Percentiles rank a stretch among this genome's conserved stretches.
Evolutionary conservation across 2,329 filamentous ascomycete genomes (phyloP).

Genomic region (Penicillium thymicola): DNA sequence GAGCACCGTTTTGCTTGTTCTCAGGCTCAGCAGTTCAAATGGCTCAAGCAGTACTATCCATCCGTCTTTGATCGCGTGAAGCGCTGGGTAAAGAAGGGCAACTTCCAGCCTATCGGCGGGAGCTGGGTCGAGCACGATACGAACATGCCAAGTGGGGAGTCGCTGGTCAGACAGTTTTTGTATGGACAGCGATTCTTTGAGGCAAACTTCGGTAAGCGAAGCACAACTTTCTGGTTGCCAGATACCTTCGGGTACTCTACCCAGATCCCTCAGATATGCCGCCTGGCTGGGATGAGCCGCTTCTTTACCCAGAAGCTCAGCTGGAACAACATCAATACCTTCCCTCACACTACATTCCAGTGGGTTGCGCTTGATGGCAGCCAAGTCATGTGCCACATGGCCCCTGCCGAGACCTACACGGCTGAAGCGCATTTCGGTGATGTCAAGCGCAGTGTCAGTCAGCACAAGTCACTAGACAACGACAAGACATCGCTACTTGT

Average conservation of each 20-base stretch:
- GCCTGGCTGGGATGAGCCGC: slow-evolving; percentile 89
- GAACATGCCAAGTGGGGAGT: slow-evolving; percentile 94
- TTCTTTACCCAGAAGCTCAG: slow-evolving; percentile 98
- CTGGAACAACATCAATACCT: slow-evolving; percentile 99
- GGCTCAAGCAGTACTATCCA: slow-evolving; percentile 88
- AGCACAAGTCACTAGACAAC: slow-evolving; percentile 94
- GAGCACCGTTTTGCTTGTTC: slow-evolving; percentile 91
- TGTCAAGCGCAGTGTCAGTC: slow-evolving; percentile 79
- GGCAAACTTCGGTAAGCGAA: slow-evolving; percentile 83
- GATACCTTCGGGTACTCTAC: slow-evolving; percentile 98
- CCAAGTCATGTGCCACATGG: slow-evolving; percentile 97
- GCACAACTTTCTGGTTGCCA: slow-evolving; percentile 92
- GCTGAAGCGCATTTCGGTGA: slow-evolving; percentile 93
- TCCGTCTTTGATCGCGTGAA: slow-evolving; percentile 87
- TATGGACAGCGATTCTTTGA: slow-evolving; percentile 96
- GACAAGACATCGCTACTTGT: slow-evolving; percentile 87
- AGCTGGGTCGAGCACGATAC: slow-evolving; percentile 99
- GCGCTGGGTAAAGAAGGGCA: slow-evolving; percentile 81
- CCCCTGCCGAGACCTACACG: slow-evolving; percentile 92
- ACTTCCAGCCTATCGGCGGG: slow-evolving; percentile 91
- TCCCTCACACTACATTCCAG: slow-evolving; percentile 97
- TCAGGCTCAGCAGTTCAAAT: slow-evolving; percentile 96
- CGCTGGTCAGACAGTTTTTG: slow-evolving; percentile 86
- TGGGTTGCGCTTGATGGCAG: slow-evolving; percentile 96
- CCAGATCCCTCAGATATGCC: slow-evolving; percentile 89